A percentile compares a stretch with the other conserved stretches of the same genome.
Conservation (phyloP, 169 alveolate species). For the Miamiensis avidus region DNA sequence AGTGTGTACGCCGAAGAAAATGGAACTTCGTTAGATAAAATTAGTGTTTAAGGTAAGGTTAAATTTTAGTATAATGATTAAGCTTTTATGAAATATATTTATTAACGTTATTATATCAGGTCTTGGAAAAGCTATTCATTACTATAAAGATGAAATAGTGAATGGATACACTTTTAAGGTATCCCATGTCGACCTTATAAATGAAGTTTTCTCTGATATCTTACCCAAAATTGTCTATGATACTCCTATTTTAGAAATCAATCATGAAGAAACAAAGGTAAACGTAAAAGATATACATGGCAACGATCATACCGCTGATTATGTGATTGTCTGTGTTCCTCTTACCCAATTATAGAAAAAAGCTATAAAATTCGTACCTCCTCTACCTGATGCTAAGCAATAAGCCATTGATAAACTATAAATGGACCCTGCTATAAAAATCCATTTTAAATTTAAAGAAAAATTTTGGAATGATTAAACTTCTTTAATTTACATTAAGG, state of each 20-base stretch:
- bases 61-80: neutral
- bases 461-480: neutral
- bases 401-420: neutral
- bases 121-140: too few species aligned
- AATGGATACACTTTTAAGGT: neutral
- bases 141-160: neutral
- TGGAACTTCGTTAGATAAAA: conserved; percentile 10
- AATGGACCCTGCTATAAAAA: conserved; percentile 6
- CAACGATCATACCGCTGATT: neutral
- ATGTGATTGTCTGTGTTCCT: conserved; percentile 3
- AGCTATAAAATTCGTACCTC: neutral
- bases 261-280: neutral
- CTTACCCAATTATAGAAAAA: conserved; percentile 2
- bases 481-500: neutral
- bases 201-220: neutral
- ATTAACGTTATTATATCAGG: too few species aligned
- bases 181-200: conserved; percentile 10
- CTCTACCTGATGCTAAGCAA: neutral
- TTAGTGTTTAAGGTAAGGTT: neutral
- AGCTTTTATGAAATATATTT: too few species aligned
- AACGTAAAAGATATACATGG: neutral
- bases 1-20: conserved; percentile 6
- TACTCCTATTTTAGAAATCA: neutral
- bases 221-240: conserved; percentile 1
- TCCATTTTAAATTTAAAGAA: neutral